Evolutionary conservation across 331 rosid genomes (phyloP).

Genomic region (Rosa hybrid): DNA sequence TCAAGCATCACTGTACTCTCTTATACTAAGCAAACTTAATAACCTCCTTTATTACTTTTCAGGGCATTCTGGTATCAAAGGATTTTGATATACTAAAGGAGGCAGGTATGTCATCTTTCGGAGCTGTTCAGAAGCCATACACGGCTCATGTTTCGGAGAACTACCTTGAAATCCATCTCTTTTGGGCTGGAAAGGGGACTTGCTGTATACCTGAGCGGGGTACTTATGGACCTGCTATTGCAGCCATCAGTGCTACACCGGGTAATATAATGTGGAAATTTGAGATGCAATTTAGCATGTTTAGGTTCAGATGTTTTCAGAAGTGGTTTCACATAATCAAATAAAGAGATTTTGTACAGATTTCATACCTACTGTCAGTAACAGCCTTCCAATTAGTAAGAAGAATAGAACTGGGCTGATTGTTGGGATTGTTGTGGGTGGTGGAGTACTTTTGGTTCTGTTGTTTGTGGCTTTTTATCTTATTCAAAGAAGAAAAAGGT

Average conservation of each 20-base stretch:
- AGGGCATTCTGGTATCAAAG: neutral
- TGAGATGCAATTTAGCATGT: conserved; percentile 2
- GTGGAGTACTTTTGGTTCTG: conserved; percentile 42
- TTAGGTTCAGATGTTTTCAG: conserved; percentile 15
- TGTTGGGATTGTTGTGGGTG: conserved; percentile 55
- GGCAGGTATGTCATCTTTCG: conserved; percentile 49
- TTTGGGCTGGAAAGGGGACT: conserved; percentile 92
- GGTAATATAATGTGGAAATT: conserved; percentile 39
- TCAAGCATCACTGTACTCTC: neutral
- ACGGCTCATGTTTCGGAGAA: conserved; percentile 54
- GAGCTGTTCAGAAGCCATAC: conserved; percentile 41
- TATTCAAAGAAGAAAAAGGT: conserved; percentile 47
- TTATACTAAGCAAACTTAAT: neutral
- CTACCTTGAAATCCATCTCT: conserved; percentile 74
- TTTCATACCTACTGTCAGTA: conserved; percentile 58
- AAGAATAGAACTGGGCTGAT: conserved; percentile 49
- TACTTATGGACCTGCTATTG: conserved; percentile 68
- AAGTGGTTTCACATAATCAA: conserved; percentile 11
- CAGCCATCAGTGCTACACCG: conserved; percentile 70
- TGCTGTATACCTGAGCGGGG: conserved; percentile 70
- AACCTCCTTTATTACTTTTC: neutral
- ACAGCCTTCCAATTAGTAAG: conserved; percentile 41
- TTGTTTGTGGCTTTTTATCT: conserved; percentile 28
- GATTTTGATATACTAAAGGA: conserved; percentile 52
- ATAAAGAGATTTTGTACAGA: conserved; percentile 37